Evolutionary conservation across 352 stramenopile genomes (phyloP), one percentile per base, ranked within the genome.

Genomic region (Phytophthora fragariaefolia): DNA sequence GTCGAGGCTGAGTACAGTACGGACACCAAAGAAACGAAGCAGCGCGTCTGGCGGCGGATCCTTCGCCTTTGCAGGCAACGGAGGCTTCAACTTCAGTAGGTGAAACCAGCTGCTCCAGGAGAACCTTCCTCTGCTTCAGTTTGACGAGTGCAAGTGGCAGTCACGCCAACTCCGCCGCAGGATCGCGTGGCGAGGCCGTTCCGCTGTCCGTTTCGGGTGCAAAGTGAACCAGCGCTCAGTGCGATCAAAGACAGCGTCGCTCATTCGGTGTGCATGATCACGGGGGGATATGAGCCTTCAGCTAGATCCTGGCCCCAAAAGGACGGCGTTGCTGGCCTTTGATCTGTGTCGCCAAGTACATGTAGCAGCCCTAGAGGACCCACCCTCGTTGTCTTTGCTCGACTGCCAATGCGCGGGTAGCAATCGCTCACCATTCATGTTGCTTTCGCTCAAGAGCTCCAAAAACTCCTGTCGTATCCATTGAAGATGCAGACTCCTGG

Each of bases 1-100:
- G 20, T 46, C 26, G 23, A 56, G 20, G 20, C 27, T 24, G 32
- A 38, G 61, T n/a, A n/a, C n/a, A 58, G 43, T 28, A 20, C 18
- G 51, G 42, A 55, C 49, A 66, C 47, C 58, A 66, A 66, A 66
- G 47, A 66, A 34, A 66, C n/a, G 58, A 66, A 28, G 18, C 8
- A 23, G 28, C n/a, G n/a, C n/a, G n/a, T n/a, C n/a, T n/a, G n/a
- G n/a, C n/a, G n/a, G n/a, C n/a, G n/a, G n/a, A n/a, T n/a, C n/a
- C n/a, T n/a, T n/a, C n/a, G n/a, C n/a, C n/a, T n/a, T n/a, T n/a
- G n/a, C n/a, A n/a, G n/a, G n/a, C n/a, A n/a, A n/a, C n/a, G n/a
- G 32, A 58, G 51, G 47, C 47, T 38, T 54, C 47, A 54, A 54
- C 47, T 54, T 54, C 43, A 50, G 43, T 50, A 32, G 43, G 4